Evolutionary conservation across 345 rosid species (phyloP).

Genomic region (Populus simonii): DNA sequence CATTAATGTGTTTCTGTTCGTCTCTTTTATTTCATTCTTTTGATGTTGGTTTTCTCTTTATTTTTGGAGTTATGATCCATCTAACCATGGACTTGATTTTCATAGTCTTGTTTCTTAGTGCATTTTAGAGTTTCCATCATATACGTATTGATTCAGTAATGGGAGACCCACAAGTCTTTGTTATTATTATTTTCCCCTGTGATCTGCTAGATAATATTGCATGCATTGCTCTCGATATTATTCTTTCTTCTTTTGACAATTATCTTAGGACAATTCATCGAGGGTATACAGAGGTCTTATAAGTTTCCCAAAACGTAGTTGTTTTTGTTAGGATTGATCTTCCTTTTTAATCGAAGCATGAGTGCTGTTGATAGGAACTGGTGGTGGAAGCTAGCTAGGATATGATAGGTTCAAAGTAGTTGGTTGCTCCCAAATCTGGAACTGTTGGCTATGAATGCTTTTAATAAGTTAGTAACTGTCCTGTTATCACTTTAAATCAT

Average conservation of each 20-base stretch:
- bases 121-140: neutral
- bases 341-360: too few relatives aligned
- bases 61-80: neutral
- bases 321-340: too few relatives aligned
- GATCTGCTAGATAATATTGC: too few relatives aligned
- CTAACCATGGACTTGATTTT: neutral
- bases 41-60: too few relatives aligned
- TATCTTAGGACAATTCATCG: too few relatives aligned
- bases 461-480: neutral
- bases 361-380: too few relatives aligned
- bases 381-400: too few relatives aligned
- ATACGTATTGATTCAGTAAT: neutral
- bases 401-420: neutral
- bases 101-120: neutral
- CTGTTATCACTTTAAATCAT: neutral
- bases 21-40: neutral
- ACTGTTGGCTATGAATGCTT: neutral
- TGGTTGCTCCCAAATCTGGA: neutral
- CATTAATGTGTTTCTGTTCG: neutral
- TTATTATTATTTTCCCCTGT: neutral
- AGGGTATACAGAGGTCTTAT: neutral
- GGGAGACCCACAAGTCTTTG: neutral
- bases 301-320: neutral
- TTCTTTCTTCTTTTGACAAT: too few relatives aligned
- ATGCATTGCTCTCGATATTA: too few relatives aligned